Base-by-base conservation (phyloP, 2,329 filamentous ascomycete genomes). In the Claviceps fusiformis region DNA sequence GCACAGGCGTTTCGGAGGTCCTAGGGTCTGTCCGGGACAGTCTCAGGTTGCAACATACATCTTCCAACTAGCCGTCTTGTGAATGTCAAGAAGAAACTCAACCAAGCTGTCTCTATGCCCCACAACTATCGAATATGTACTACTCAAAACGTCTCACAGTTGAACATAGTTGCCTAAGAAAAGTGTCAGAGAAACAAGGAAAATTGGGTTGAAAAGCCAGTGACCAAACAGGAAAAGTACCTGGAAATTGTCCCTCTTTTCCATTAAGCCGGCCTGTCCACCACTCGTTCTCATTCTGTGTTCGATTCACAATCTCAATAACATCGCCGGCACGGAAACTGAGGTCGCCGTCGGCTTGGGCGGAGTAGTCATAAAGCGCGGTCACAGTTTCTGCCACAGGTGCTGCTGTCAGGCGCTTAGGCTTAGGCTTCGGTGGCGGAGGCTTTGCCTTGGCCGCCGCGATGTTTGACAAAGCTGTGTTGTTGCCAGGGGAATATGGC, bases 221-320 rank as follows among this genome's bases (percentile, higher is more conserved):
- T 10, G 19, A 1, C 37, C 5, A 8, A 31, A 10, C 3, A 13
- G 10, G 37, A 17, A 44, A 27, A 82, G 67, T 77, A 95, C 93
- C 93, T 72, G 93, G 93, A 69, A 98, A 98, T 67, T 97, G 92
- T 31, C 93, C 93, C 65, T 87, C 76, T 71, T 85, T 86, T 51
- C 87, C 89, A 57, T 86, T 77, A 54, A 95, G 67, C 67, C 82
- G 87, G 43, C 93, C 93, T 9, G 79, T 85, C 93, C 93, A 98
- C 93, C 93, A 98, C 70, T 98, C 93, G 62, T 98, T 97, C 53
- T 89, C 85, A 64, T 95, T 96, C 59, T 80, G 77, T n/a, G 89
- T 95, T 61, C 88, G 80, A 57, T 78, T 79, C 2, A 93, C 69
- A 62, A 98, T 91, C 69, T 97, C 91, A 64, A 98, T 97, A 5